Evolutionary conservation across 2,329 filamentous ascomycete species (phyloP), one percentile per base, ranked within the genome.

Genomic region (Coniella vitis): DNA sequence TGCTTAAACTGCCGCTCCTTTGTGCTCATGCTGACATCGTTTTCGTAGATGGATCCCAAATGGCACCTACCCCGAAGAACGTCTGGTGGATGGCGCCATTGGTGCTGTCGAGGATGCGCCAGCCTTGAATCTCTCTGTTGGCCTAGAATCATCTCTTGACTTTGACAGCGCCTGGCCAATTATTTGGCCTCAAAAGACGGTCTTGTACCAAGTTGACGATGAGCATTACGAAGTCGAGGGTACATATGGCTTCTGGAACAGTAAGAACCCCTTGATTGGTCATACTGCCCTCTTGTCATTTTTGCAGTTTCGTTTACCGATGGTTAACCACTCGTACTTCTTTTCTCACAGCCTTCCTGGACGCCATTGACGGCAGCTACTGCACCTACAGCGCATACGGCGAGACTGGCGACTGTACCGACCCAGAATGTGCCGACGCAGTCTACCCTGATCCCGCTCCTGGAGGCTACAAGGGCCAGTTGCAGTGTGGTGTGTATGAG

Each of bases 391-490:
- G 63, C 14, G 72, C 72, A 1, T 75, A 65, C 17, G 47, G 47
- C 39, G 69, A 74, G 55, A 71, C 64, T 0, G 75, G 74, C 10
- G 66, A 78, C 51, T 49, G 47, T 32, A 40, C 31, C 3, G 14
- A 14, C 2, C 62, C 68, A 43, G 67, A 68, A n/a, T 61, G 61
- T 16, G 61, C 74, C 5, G 76, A 79, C 54, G 72, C 75, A 0
- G 62, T 9, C 29, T 49, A 79, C 55, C 76, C 74, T 1, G 68
- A 76, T 54, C 62, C 66, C 2, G 59, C 63, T 63, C n/a, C 56
- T n/a, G 69, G 65, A 13, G 76, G 75, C 8, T 79, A 77, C 62
- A 69, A 71, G 47, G 72, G 72, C 12, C 56, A 63, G 49, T 58
- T 66, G 7, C 60, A 59, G 52, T 67, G 60, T 53, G 57, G 56